A percentile compares a stretch with the other conserved stretches of the same genome.
phyloP scores from a whole-genome alignment of 2,329 filamentous ascomycete genomes.

The Xylariaceae sp. region DNA sequence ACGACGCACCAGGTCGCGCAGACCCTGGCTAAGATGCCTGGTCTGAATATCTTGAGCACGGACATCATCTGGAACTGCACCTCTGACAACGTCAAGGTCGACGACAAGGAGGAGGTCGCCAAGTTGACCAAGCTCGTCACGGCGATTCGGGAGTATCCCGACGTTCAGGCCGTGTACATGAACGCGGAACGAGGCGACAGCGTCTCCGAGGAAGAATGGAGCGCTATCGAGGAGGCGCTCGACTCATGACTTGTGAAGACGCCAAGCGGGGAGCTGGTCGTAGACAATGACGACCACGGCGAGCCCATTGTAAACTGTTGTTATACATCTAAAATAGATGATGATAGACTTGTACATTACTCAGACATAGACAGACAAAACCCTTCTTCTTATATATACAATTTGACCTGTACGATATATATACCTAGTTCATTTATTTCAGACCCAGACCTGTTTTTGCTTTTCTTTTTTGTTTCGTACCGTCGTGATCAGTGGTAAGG shows the following conservation, averaged over 20 bases:
- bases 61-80: conserved; percentile 85
- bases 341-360: conserved; percentile 11
- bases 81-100: conserved; percentile 63
- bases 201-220: conserved; percentile 51
- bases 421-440: not conserved
- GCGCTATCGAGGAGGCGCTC: conserved; percentile 47
- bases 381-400: conserved; percentile 12
- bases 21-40: conserved; percentile 56
- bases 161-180: conserved; percentile 73
- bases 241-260: conserved; percentile 33
- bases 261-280: conserved; percentile 19
- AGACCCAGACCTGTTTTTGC: not conserved
- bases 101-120: conserved; percentile 50
- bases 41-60: conserved; percentile 62
- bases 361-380: conserved; percentile 11
- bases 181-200: conserved; percentile 53
- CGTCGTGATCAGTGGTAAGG: not conserved
- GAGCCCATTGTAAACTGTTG: conserved; percentile 19
- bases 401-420: not conserved
- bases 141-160: conserved; percentile 59
- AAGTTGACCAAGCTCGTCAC: conserved; percentile 56
- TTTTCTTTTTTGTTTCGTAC: not conserved
- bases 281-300: not conserved
- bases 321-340: conserved; percentile 22
- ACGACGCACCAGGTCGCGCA: conserved; percentile 60